Base-by-base conservation (phyloP, 2,329 filamentous ascomycete genomes). In the Aspergillus eucalypticola region DNA sequence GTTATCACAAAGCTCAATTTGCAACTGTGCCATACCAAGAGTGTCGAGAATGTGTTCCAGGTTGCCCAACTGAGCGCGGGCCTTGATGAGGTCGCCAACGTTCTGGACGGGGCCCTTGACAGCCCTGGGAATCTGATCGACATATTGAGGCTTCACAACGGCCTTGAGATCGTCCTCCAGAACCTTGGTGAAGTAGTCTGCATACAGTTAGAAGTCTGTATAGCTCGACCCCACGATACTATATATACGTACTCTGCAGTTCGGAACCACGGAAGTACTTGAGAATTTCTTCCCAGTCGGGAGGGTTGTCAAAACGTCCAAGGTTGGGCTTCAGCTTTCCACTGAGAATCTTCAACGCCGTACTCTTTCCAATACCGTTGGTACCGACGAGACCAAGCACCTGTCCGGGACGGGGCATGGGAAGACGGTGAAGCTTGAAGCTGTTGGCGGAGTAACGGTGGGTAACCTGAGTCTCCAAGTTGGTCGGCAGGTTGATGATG, bases 321-420 rank as follows among this genome's bases (percentile, higher is more conserved):
- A 99, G 79, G 78, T 99, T 99, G 61, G 95, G 95, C 87, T 99
- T 99, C 73, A 99, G 85, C 82, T 98, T 99, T 75, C 95, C 95
- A 73, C 92, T 96, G 72, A 99, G 88, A 77, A 99, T 97, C 84
- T 99, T 99, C 78, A 99, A 83, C 8, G 95, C 96, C n/a, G 95
- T 99, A 82, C 92, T 97, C 87, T 99, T 99, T 80, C 95, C 95
- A 72, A 98, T 99, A 92, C 96, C 95, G 87, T 99, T 99, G 71
- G 95, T 98, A 78, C 95, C 96, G 48, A 99, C 96, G 55, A 99
- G 85, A 83, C 95, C 95, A 60, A 99, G 82, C 29, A 99, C 96
- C 75, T 98, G 92, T 64, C 95, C 95, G 32, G 95, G 94, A 62
- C 95, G 89, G 65, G 95, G 95, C 86, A 94, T 97, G 60, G 96